phyloP scores from a whole-genome alignment of 2,329 filamentous ascomycete species.

The Colletotrichum sp. region DNA sequence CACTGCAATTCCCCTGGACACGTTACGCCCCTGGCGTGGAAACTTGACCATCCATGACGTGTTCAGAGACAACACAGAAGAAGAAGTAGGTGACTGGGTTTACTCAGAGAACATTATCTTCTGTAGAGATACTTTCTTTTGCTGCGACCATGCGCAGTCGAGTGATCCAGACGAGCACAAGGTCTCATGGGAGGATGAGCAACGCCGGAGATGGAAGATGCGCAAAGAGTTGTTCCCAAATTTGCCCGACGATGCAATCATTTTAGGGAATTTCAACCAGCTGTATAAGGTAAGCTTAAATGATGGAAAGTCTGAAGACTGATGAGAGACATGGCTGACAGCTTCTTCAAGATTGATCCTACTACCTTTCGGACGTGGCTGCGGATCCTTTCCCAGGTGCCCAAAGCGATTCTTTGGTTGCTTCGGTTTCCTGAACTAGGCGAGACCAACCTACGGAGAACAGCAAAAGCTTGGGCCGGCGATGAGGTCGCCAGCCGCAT shows the following conservation, averaged over 20 bases:
- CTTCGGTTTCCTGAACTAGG: slow-evolving; percentile 96
- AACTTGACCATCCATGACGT: slow-evolving; percentile 78
- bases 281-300: slow-evolving; percentile 83
- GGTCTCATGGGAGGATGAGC: slow-evolving; percentile 84
- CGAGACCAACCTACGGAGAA: slow-evolving; percentile 82
- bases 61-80: slow-evolving; percentile 68
- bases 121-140: slow-evolving; percentile 95
- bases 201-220: slow-evolving; percentile 85
- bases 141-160: slow-evolving; percentile 94
- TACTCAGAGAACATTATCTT: slow-evolving; percentile 98
- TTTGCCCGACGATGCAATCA: slow-evolving; percentile 82
- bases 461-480: slow-evolving; percentile 84
- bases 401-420: slow-evolving; percentile 92
- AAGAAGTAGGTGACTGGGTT: slow-evolving; percentile 80
- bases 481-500: slow-evolving; percentile 84
- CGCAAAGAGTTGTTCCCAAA: slow-evolving; percentile 89
- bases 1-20: slow-evolving; percentile 82
- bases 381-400: slow-evolving; percentile 83
- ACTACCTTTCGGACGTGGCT: slow-evolving; percentile 96
- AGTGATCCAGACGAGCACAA: slow-evolving; percentile 72
- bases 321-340: slow-evolving; percentile 1
- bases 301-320: neutral
- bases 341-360: slow-evolving; percentile 80
- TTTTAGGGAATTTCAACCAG: slow-evolving; percentile 98
- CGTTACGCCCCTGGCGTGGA: slow-evolving; percentile 78